These are phyloP conservation scores for Hypomontagnella monticulosa DNA, from an alignment of 495 filamentous ascomycete species.

Conservation along the genomic window DNA sequence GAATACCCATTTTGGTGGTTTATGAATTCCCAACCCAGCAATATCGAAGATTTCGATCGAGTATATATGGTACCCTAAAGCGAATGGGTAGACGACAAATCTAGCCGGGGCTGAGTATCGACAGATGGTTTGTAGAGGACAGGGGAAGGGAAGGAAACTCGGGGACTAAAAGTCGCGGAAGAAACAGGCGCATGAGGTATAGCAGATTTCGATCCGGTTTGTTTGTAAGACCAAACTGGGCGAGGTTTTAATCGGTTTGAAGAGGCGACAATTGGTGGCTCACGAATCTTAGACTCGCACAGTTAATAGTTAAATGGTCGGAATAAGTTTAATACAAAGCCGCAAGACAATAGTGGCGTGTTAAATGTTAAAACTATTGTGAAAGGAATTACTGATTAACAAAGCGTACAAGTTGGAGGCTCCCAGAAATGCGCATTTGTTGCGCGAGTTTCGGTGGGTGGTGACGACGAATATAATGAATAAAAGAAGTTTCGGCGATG, in stretches of 20 bases:
- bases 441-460: not conserved
- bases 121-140: slow-evolving; percentile 6
- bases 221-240: slow-evolving; percentile 6
- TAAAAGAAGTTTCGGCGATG: slow-evolving; percentile 20
- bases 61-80: not conserved
- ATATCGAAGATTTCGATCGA: slow-evolving; percentile 11
- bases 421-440: not conserved
- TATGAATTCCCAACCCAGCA: slow-evolving; percentile 5
- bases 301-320: not conserved
- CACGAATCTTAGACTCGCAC: slow-evolving; percentile 10
- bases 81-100: not conserved
- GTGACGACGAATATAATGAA: slow-evolving; percentile 13
- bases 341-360: not conserved
- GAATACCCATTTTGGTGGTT: slow-evolving; percentile 83
- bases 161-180: slow-evolving; percentile 45
- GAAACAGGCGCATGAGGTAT: slow-evolving; percentile 14
- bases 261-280: slow-evolving; percentile 11
- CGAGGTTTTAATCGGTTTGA: not conserved
- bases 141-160: slow-evolving; percentile 42
- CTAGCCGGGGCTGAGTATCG: slow-evolving; percentile 22
- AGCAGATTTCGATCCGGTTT: slow-evolving; percentile 3
- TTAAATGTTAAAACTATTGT: not conserved
- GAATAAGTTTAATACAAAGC: not conserved
- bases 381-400: not conserved
- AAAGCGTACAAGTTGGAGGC: not conserved